phyloP scores from a whole-genome alignment of 345 rosid species.

The Anastatica hierochuntica region DNA sequence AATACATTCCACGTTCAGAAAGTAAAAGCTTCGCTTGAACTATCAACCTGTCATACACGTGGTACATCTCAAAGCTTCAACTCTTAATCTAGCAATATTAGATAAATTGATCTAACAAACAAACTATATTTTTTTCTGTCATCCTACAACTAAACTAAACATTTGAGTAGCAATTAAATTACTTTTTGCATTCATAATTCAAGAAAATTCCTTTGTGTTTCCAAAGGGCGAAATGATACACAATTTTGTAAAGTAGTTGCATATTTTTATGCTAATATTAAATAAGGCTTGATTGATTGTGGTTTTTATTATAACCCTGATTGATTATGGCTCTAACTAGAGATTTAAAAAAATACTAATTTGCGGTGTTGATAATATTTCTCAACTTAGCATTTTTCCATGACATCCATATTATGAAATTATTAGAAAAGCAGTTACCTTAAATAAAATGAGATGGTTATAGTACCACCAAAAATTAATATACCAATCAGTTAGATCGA shows the following conservation, averaged over 20 bases:
- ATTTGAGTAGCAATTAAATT: neutral
- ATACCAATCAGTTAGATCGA: no score
- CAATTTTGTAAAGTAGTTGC: neutral
- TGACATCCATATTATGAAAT: no score
- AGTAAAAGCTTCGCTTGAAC: neutral
- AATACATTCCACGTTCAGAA: neutral
- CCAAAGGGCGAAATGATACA: neutral
- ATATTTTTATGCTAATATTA: neutral
- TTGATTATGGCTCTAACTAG: neutral
- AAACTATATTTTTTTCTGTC: neutral
- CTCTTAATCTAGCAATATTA: constrained; percentile 6
- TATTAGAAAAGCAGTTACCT: no score
- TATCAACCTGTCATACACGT: constrained; percentile 19
- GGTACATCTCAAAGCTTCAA: constrained; percentile 10
- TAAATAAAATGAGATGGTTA: no score
- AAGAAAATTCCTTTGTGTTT: neutral
- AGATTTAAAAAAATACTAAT: neutral
- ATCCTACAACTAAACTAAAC: no score
- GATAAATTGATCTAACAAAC: neutral
- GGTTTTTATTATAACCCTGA: neutral
- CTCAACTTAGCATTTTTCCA: no score
- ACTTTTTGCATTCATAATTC: neutral
- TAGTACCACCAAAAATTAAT: no score
- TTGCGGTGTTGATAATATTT: neutral
- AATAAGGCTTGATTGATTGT: neutral